Evolutionary conservation across 2,329 filamentous ascomycete species (phyloP).

Genomic region (Bipolaris cookei): DNA sequence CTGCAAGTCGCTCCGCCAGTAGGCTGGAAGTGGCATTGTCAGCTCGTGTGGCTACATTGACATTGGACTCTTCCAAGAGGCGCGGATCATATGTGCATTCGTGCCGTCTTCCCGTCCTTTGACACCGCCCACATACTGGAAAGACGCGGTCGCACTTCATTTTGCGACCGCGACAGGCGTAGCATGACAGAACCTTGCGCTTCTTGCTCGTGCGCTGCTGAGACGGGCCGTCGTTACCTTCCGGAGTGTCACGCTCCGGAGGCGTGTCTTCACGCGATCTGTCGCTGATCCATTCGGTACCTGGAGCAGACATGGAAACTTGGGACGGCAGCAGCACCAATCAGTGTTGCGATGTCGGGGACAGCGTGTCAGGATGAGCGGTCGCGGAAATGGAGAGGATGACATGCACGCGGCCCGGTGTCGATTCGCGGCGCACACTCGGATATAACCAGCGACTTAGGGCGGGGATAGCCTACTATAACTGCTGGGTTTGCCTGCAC

Average conservation of each 20-base stretch:
- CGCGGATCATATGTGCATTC: conserved; percentile 52
- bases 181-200: conserved; percentile 56
- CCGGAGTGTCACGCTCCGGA: conserved; percentile 31
- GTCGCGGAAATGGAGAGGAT: conserved; percentile 24
- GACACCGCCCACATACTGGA: conserved; percentile 54
- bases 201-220: conserved; percentile 53
- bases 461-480: conserved; percentile 1
- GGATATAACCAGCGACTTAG: conserved; percentile 4
- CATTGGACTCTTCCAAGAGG: conserved; percentile 40
- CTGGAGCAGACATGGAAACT: conserved; percentile 36
- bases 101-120: conserved; percentile 51
- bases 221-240: conserved; percentile 29
- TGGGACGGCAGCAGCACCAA: not conserved
- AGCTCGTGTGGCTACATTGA: conserved; percentile 33
- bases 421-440: not conserved
- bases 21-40: conserved; percentile 16
- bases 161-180: conserved; percentile 55
- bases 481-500: not conserved
- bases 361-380: conserved; percentile 32
- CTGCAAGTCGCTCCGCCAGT: conserved; percentile 7
- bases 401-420: not conserved
- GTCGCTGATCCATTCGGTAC: conserved; percentile 25
- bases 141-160: conserved; percentile 56
- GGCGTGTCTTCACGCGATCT: conserved; percentile 44
- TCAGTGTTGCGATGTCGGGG: conserved; percentile 5